Conservation (phyloP, 106 monocot genomes). For the Agapanthus africanus region DNA sequence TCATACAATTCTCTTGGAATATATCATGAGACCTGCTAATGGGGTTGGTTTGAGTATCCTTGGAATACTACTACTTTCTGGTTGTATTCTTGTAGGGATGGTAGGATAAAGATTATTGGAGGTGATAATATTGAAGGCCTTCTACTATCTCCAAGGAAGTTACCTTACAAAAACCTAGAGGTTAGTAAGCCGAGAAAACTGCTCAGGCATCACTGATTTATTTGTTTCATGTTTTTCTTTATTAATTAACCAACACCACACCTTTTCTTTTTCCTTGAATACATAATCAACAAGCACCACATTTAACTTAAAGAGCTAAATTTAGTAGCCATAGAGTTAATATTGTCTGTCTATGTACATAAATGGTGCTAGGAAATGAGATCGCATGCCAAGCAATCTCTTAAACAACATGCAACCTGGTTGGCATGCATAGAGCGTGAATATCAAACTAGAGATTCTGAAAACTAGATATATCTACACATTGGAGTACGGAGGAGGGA, state of each 20-base stretch:
- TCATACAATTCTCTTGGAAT: not conserved
- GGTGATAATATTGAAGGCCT: conserved; percentile 94
- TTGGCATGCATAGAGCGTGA: no score
- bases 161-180: conserved; percentile 84
- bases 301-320: not conserved
- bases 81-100: conserved; percentile 60
- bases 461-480: no score
- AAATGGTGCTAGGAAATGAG: no score
- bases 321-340: not conserved
- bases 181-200: conserved; percentile 18
- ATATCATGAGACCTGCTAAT: not conserved
- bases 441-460: no score
- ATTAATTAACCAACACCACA: not conserved
- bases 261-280: not conserved
- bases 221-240: not conserved
- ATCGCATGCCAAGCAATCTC: no score
- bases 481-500: no score
- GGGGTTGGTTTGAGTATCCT: not conserved
- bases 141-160: conserved; percentile 68
- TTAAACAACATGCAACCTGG: no score
- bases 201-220: not conserved
- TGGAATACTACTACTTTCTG: conserved; percentile 1
- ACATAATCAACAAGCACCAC: not conserved
- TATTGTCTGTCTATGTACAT: no score
- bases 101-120: conserved; percentile 96